Evolutionary conservation across 805 yeast species (phyloP).

Genomic region (Myxozyma melibiosi): DNA sequence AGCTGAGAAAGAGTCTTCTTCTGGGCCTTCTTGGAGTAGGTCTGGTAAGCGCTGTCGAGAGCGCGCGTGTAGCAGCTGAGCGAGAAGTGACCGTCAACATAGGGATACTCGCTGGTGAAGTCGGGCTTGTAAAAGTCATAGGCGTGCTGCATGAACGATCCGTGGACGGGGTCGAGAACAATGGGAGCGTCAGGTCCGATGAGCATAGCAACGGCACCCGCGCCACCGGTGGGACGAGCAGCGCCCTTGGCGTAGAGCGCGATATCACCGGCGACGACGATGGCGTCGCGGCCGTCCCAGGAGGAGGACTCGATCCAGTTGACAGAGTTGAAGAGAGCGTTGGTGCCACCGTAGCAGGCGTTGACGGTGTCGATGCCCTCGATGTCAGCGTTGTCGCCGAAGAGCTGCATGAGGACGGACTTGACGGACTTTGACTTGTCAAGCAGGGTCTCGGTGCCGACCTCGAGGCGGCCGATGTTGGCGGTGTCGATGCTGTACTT

Average conservation of each 20-base stretch:
- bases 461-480: conserved; percentile 90
- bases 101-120: conserved; percentile 93
- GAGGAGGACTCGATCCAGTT: conserved; percentile 95
- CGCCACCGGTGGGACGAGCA: conserved; percentile 99
- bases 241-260: conserved; percentile 97
- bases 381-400: conserved; percentile 83
- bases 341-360: conserved; percentile 99
- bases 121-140: conserved; percentile 95
- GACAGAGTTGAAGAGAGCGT: conserved; percentile 87
- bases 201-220: conserved; percentile 90
- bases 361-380: conserved; percentile 96
- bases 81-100: conserved; percentile 96
- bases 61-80: conserved; percentile 93
- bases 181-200: conserved; percentile 98
- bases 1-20: conserved; percentile 51
- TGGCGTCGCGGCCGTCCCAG: conserved; percentile 98
- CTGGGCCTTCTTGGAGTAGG: conserved; percentile 76
- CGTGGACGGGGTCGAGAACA: conserved; percentile 85
- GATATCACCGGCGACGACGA: conserved; percentile 96
- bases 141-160: conserved; percentile 93
- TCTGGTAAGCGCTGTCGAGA: conserved; percentile 78
- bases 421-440: conserved; percentile 97
- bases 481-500: conserved; percentile 81
- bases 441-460: conserved; percentile 95
- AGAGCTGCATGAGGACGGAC: conserved; percentile 91